Evolutionary conservation across 169 alveolate species (phyloP).

Genomic region (Eimeria maxima): DNA sequence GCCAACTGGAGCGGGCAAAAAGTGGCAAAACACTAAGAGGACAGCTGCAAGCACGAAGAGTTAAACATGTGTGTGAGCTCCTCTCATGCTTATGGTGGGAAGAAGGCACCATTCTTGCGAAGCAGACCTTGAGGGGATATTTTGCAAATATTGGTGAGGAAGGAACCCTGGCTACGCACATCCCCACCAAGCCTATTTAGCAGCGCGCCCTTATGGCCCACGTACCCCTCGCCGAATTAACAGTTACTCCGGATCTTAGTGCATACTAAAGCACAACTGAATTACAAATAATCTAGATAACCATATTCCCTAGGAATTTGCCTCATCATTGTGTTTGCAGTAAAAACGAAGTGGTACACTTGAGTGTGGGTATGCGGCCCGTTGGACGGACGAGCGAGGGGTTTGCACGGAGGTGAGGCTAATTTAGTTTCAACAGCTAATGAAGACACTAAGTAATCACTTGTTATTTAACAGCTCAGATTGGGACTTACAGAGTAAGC

Average conservation of each 20-base stretch:
- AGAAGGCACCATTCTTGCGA: too few relatives aligned
- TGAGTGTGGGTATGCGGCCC: neutral
- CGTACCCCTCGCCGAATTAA: neutral
- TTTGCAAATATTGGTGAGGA: too few relatives aligned
- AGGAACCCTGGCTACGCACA: neutral
- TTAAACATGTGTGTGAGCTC: too few relatives aligned
- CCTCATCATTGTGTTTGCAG: neutral
- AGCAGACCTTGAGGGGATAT: too few relatives aligned
- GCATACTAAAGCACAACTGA: neutral
- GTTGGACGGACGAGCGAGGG: neutral
- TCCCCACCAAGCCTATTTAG: neutral
- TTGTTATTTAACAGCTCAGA: neutral
- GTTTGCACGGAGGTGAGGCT: neutral
- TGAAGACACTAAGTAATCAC: neutral
- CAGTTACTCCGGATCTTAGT: neutral
- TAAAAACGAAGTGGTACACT: neutral
- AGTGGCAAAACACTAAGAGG: too few relatives aligned
- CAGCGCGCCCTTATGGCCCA: neutral
- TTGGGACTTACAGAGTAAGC: neutral
- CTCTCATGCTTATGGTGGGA: too few relatives aligned
- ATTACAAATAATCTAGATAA: neutral
- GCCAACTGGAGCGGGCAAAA: too few relatives aligned
- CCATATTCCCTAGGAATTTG: neutral
- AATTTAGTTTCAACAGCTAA: neutral
- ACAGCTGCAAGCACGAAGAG: too few relatives aligned